Evolutionary conservation across 768 basidiomycete genomes (phyloP), one percentile per base, ranked within the genome.

Genomic region (Hericium rajendrae): DNA sequence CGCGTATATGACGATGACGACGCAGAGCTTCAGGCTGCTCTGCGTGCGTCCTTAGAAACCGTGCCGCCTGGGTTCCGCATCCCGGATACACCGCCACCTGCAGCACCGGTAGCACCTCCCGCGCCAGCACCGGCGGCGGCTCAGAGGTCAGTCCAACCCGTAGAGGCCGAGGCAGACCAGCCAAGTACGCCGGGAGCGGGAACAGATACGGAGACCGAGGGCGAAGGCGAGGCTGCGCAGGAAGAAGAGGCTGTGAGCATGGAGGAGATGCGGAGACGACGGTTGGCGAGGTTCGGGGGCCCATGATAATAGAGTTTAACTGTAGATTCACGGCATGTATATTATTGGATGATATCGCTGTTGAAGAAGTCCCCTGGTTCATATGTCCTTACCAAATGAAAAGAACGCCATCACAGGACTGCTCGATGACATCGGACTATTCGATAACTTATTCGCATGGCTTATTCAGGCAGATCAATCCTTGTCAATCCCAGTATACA

Each of bases 1-100:
- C 72, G 82, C 49, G 80, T 85, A 40, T 84, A 89, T 62, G 92
- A 94, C 60, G 92, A 94, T 61, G 92, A 94, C 53, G 92, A 95
- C 64, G 82, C 80, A 22, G 86, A 89, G 63, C 72, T 95, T 49
- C 93, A 94, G 70, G 92, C 91, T 11, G 93, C 93, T 4, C 74
- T 95, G 51, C 84, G 75, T 66, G 93, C 91, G 2, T 93, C 91
- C 39, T 73, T 94, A 60, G 86, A 87, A 66, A 73, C 73, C 43
- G 68, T 83, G 20, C 84, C 87, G 1, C 69, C 71, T 41, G 85
- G 76, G 32, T 84, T 74, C 72, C 60, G 61, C 24, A 53, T 72
- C 12, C 72, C 72, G 18, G 54, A 62, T n/a, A 52, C 61, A n/a
- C 62, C 65, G n/a, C 54, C 61, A 56, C 60, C 71, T 2, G 62